Base-by-base conservation (phyloP, 495 filamentous ascomycete species). In the Lepidopterella palustris region DNA sequence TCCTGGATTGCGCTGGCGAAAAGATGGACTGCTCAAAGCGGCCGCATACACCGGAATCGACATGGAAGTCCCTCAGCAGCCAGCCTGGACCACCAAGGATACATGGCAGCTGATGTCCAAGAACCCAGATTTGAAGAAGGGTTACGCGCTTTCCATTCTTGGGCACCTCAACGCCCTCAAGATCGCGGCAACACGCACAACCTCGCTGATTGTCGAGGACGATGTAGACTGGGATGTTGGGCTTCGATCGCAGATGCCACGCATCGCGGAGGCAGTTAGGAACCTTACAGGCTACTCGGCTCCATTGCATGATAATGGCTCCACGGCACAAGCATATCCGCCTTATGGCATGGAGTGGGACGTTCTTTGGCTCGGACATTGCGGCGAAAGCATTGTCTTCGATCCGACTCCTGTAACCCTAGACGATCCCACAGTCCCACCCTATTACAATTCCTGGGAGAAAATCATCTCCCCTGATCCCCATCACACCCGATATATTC, bases 221-320 rank as follows among this genome's bases (percentile, higher is more conserved):
- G 55, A 57, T 27, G 55, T 28, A 9, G 55, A 57, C 26, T 57
- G 55, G 55, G 55, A 57, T 23, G 20, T 57, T 9, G 35, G 18
- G 2, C 45, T 57, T 21, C 32, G n/a, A 6, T 2, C 21, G 10
- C n/a, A 48, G 24, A 57, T 49, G 21, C 47, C 24, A 50, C 13
- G 18, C 13, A 42, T 42, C 13, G 39, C 39, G 39, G 39, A 42
- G 39, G 39, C 39, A 20, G 39, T 42, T 3, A 11, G 39, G 20
- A 42, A 42, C 39, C 20, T 42, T 11, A 42, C 39, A 20, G 1
- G 39, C 13, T 42, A 42, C 39, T 15, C 13, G 39, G 20, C 2
- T 11, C 39, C 39, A 15, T 2, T 9, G 3, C 39, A 42, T 15
- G 39, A 42, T 3, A 11, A 11, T 2, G 39, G 39, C 3, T 20